Conservation (phyloP, 2,329 filamentous ascomycete species). For the Penicillium palitans region DNA sequence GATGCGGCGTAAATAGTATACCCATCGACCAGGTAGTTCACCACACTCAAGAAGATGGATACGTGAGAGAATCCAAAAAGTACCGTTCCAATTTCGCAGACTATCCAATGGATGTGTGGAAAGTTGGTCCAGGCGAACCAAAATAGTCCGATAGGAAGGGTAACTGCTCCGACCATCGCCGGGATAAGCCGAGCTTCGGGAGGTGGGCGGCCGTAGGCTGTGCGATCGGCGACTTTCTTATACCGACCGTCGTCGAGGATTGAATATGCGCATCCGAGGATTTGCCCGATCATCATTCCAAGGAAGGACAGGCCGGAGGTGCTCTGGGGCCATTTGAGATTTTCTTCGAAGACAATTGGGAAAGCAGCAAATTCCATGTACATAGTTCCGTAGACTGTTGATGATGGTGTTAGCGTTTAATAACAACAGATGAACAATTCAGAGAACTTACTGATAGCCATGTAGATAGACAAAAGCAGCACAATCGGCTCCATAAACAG, state of each 20-base stretch:
- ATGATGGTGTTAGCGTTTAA: neutral
- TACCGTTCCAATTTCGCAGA: constrained; percentile 11
- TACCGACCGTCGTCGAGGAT: constrained; percentile 31
- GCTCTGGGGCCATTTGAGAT: constrained; percentile 45
- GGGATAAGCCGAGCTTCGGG: constrained; percentile 17
- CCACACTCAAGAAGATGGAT: constrained; percentile 16
- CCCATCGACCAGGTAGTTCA: constrained; percentile 17
- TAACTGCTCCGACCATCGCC: constrained; percentile 16
- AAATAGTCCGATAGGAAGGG: constrained; percentile 20
- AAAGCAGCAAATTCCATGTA: neutral
- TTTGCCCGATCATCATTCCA: constrained; percentile 43
- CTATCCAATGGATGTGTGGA: constrained; percentile 14
- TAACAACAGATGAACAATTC: neutral
- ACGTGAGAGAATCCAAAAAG: constrained; percentile 21
- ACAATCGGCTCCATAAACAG: constrained; percentile 51
- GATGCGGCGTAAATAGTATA: no score
- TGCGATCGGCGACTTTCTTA: neutral
- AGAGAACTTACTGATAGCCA: constrained; percentile 33
- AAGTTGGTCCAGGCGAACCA: constrained; percentile 23
- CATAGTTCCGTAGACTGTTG: constrained; percentile 41
- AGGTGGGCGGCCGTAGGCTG: constrained; percentile 1
- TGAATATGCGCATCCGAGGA: constrained; percentile 38
- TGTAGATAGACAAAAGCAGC: constrained; percentile 40
- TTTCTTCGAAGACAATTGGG: constrained; percentile 38
- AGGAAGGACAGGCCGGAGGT: constrained; percentile 48